These are phyloP conservation scores for Clonostachys sp. DNA, from an alignment of 2,329 filamentous ascomycete species.

Conservation along the genomic window DNA sequence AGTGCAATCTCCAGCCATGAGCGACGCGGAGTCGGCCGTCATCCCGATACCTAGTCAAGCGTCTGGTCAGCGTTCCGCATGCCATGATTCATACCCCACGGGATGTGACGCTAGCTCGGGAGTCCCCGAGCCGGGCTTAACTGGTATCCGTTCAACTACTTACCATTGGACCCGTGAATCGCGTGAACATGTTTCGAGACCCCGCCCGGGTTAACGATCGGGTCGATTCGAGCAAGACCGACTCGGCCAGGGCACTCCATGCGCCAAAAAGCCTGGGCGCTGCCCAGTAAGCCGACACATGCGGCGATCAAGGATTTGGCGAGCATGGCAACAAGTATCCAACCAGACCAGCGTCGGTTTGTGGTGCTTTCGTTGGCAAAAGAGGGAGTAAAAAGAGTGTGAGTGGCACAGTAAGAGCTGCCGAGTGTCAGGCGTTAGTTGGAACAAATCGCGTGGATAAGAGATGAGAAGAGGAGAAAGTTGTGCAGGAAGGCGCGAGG, in stretches of 20 bases:
- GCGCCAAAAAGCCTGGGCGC: constrained; percentile 75
- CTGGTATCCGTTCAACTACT: constrained; percentile 25
- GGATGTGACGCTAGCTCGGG: too few species aligned
- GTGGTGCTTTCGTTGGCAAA: constrained; percentile 53
- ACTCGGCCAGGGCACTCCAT: constrained; percentile 74
- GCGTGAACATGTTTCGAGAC: constrained; percentile 66
- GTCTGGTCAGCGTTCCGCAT: constrained; percentile 8
- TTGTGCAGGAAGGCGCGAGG: too few species aligned
- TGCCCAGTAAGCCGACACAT: constrained; percentile 23
- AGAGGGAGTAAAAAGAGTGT: constrained; percentile 30
- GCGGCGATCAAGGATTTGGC: constrained; percentile 20
- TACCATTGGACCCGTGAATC: constrained; percentile 73
- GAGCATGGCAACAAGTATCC: constrained; percentile 18
- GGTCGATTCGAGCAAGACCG: constrained; percentile 71
- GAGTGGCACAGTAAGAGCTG: too few species aligned
- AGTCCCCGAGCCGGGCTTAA: too few species aligned
- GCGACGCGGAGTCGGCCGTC: constrained; percentile 48
- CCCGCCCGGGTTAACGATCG: constrained; percentile 60
- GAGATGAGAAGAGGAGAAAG: too few species aligned
- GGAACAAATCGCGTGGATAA: too few species aligned
- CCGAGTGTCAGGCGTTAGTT: too few species aligned
- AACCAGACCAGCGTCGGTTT: constrained; percentile 50
- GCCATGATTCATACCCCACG: neutral
- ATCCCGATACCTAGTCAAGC: constrained; percentile 55
- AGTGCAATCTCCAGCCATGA: constrained; percentile 65